Evolutionary conservation across 2,329 filamentous ascomycete genomes (phyloP).

Genomic region (Claviceps fusiformis): DNA sequence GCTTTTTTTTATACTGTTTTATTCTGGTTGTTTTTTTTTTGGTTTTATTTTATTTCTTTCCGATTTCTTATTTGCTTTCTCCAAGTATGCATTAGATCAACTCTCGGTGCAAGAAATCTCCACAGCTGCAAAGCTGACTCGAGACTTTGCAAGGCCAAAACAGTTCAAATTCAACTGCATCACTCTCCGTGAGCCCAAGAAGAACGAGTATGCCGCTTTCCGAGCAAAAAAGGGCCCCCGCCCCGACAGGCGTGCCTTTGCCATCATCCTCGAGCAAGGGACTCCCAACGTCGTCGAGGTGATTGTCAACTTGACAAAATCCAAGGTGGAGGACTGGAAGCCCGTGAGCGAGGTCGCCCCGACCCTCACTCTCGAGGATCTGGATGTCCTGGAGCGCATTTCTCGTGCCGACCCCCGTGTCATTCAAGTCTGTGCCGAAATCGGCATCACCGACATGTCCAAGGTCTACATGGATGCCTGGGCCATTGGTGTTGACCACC

Average conservation of each 20-base stretch:
- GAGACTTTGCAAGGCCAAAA: conserved; percentile 21
- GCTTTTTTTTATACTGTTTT: too few species aligned
- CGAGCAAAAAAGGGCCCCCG: conserved; percentile 34
- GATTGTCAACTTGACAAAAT: conserved; percentile 32
- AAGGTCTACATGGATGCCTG: conserved; percentile 77
- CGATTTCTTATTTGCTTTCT: neutral
- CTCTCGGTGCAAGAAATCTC: conserved; percentile 42
- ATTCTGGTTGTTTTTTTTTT: neutral
- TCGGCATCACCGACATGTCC: conserved; percentile 69
- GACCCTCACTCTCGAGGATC: conserved; percentile 62
- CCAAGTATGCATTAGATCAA: conserved; percentile 24
- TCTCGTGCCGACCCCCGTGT: conserved; percentile 57
- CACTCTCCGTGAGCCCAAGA: conserved; percentile 51
- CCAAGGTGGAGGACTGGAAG: conserved; percentile 29
- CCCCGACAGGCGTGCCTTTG: conserved; percentile 34
- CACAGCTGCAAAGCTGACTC: conserved; percentile 33
- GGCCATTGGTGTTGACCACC: conserved; percentile 72
- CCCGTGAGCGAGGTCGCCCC: conserved; percentile 32
- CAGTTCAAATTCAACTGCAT: conserved; percentile 44
- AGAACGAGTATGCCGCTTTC: conserved; percentile 49
- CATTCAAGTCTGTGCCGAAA: conserved; percentile 60
- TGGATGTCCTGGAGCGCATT: conserved; percentile 59
- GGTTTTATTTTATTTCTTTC: neutral
- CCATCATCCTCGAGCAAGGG: conserved; percentile 31
- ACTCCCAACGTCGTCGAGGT: conserved; percentile 32